Percentiles rank a stretch among this genome's conserved stretches.
Conservation (phyloP, 331 rosid species). For the Stylosanthes scabra region DNA sequence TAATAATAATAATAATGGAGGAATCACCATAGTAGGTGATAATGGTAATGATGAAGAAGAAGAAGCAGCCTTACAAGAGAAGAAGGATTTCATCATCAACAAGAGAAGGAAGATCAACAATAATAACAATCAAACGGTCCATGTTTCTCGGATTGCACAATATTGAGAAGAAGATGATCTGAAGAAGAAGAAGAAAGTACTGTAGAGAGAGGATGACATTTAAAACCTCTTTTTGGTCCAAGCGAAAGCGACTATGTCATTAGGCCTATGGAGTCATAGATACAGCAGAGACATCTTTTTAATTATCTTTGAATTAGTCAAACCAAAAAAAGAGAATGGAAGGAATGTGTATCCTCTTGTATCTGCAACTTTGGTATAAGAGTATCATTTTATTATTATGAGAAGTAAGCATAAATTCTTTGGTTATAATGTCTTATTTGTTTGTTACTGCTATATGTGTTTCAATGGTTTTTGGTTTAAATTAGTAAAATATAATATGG, state of each 20-base stretch:
- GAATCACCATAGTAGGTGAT: slow-evolving; percentile 9
- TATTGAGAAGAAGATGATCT: too few relatives aligned
- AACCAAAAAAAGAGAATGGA: not conserved
- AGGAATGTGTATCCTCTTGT: not conserved
- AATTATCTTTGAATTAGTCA: slow-evolving; percentile 20
- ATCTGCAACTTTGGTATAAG: not conserved
- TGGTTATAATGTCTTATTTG: too few relatives aligned
- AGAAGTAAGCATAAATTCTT: too few relatives aligned
- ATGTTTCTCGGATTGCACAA: slow-evolving; percentile 48
- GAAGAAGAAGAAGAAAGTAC: slow-evolving; percentile 8
- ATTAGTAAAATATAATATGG: too few relatives aligned
- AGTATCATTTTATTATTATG: too few relatives aligned
- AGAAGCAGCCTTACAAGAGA: slow-evolving; percentile 42
- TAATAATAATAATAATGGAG: not conserved
- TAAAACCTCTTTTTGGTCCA: slow-evolving; percentile 21
- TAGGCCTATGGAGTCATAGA: not conserved
- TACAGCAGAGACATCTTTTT: too few relatives aligned
- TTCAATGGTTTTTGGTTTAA: too few relatives aligned
- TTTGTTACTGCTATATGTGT: too few relatives aligned
- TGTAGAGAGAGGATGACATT: not conserved
- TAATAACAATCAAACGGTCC: slow-evolving; percentile 51
- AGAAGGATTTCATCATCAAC: slow-evolving; percentile 43
- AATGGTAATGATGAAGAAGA: too few relatives aligned
- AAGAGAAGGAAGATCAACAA: slow-evolving; percentile 59
- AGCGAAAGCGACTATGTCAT: slow-evolving; percentile 34